These are phyloP conservation scores for Stephanocyclus meneghinianus DNA, from an alignment of 352 stramenopile genomes.

Conservation along the genomic window DNA sequence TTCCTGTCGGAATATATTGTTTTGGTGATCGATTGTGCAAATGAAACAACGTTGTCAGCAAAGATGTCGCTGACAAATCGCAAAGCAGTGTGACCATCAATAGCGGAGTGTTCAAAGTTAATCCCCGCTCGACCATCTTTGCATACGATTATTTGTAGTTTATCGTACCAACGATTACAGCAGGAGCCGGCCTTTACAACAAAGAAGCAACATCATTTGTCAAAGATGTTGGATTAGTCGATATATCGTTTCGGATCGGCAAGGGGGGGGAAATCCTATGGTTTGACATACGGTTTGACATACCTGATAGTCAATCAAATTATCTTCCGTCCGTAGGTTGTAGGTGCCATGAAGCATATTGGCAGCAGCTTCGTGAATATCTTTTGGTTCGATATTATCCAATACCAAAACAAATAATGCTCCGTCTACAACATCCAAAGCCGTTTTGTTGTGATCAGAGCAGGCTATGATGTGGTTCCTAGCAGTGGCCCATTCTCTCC, in stretches of 20 bases:
- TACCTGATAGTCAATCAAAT: constrained; percentile 61
- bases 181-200: constrained; percentile 86
- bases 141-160: constrained; percentile 92
- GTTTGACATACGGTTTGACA: constrained; percentile 1
- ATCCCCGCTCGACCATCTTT: constrained; percentile 91
- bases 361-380: constrained; percentile 68
- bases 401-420: constrained; percentile 93
- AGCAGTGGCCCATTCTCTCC: constrained; percentile 88
- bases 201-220: background rate
- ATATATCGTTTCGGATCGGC: background rate
- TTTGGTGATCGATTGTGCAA: constrained; percentile 91
- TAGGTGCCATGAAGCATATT: constrained; percentile 92
- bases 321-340: constrained; percentile 74
- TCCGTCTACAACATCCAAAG: constrained; percentile 87
- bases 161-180: constrained; percentile 97
- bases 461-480: constrained; percentile 85
- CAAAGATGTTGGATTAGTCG: background rate
- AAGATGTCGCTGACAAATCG: constrained; percentile 79
- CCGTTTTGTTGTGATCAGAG: constrained; percentile 83
- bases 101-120: constrained; percentile 97
- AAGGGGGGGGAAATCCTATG: background rate
- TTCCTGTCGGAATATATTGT: constrained; percentile 64
- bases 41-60: constrained; percentile 77
- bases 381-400: constrained; percentile 88
- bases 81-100: constrained; percentile 94